Evolutionary conservation across 441 rosid species (phyloP), one percentile per base, ranked within the genome.

Genomic region (Populus tomentosa): DNA sequence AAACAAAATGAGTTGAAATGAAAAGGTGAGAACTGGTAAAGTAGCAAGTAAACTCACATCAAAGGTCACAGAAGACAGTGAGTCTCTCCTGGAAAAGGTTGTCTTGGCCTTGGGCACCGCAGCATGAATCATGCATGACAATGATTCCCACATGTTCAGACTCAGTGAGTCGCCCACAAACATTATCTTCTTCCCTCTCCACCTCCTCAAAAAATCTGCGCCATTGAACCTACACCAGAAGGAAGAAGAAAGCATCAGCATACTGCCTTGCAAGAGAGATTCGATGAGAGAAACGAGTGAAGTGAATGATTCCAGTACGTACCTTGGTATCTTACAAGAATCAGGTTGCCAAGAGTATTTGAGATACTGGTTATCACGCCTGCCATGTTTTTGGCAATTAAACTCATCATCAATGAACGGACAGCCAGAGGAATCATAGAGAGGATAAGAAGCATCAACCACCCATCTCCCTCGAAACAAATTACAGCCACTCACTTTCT

Each of bases 111-210:
- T 68, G 0, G 98, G 98, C 72, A 84, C 81, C 26, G 91, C 84
- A 70, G 94, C 88, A 81, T 90, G 92, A 76, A 95, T 91, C 94
- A 95, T 85, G 84, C 98, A 95, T 5, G 90, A 82, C 85, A 95
- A 74, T 24, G 98, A 95, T 69, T 91, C 94, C 97, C 98, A 93
- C 81, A 92, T 95, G 69, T 95, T 95, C 26, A 90, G 77, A 81
- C 95, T 91, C 33, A 95, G 84, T 4, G 98, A 93, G 84, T 95
- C 98, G 20, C 98, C 97, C 24, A 90, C 96, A 72, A 93, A 93
- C 94, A 93, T 93, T 66, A 95, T 86, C 65, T 86, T 87, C 84
- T 93, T 95, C 80, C 98, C 98, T 78, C 84, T 87, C 81, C 87
- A 85, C 80, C 77, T 89, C 78, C 85, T 78, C 82, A 93, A 75